phyloP scores from a whole-genome alignment of 352 stramenopile species.

The Globisporangium solare region DNA sequence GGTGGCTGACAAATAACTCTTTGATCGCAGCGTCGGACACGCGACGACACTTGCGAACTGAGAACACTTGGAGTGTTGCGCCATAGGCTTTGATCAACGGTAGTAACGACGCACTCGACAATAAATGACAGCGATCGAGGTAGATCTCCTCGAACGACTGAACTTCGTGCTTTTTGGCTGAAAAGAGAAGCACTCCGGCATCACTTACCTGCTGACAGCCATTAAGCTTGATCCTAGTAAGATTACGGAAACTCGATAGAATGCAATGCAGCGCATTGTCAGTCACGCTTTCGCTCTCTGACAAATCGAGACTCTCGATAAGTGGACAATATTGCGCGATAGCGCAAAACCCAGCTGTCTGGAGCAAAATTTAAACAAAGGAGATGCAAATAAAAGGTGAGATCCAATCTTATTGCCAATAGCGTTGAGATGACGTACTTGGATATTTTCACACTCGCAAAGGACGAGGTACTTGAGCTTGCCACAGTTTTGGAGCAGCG shows the following conservation, averaged over 20 bases:
- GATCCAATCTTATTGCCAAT: conserved; percentile 3
- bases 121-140: conserved; percentile 38
- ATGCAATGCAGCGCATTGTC: conserved; percentile 44
- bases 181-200: conserved; percentile 27
- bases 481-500: conserved; percentile 32
- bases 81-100: conserved; percentile 33
- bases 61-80: conserved; percentile 31
- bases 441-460: conserved; percentile 28
- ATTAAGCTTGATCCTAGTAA: conserved; percentile 41
- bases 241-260: conserved; percentile 24
- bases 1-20: conserved; percentile 39
- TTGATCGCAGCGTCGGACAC: conserved; percentile 41
- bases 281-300: conserved; percentile 43
- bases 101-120: conserved; percentile 39
- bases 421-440: conserved; percentile 17
- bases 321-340: conserved; percentile 22
- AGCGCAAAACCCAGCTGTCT: conserved; percentile 48
- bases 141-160: conserved; percentile 27
- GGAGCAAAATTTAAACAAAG: conserved; percentile 1
- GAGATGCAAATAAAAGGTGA: background rate
- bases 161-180: conserved; percentile 25
- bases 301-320: conserved; percentile 31
- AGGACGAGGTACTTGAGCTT: conserved; percentile 38
- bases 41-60: conserved; percentile 29
- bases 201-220: conserved; percentile 60